Percentiles rank a stretch among this genome's conserved stretches.
Conservation (phyloP, 1,284 basidiomycete genomes). For the Rhodofomes roseus region DNA sequence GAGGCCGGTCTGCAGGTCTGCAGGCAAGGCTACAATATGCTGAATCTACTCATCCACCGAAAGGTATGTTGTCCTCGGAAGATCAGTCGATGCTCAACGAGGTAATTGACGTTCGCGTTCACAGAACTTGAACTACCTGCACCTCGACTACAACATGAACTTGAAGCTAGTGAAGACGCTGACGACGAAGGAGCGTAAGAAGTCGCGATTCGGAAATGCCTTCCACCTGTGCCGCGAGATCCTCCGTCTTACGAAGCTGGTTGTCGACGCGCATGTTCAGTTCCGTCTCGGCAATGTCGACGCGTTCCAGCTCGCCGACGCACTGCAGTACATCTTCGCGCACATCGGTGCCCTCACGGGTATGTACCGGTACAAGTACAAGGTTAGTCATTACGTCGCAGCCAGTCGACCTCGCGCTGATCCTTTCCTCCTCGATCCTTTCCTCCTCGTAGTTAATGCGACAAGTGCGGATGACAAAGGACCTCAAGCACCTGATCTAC, state of each 20-base stretch:
- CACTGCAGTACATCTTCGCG: slow-evolving; percentile 96
- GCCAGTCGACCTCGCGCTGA: background rate
- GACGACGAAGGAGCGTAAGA: slow-evolving; percentile 99
- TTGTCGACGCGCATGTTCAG: slow-evolving; percentile 98
- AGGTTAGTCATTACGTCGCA: slow-evolving; percentile 46
- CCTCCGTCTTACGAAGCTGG: slow-evolving; percentile 93
- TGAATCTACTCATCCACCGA: slow-evolving; percentile 97
- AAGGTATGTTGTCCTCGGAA: slow-evolving; percentile 52
- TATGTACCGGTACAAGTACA: slow-evolving; percentile 99
- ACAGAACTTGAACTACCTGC: slow-evolving; percentile 93
- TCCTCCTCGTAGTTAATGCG: slow-evolving; percentile 83
- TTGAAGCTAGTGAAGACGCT: slow-evolving; percentile 98
- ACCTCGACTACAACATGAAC: slow-evolving; percentile 94
- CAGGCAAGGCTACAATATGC: slow-evolving; percentile 99
- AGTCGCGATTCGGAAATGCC: slow-evolving; percentile 99
- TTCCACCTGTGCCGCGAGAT: slow-evolving; percentile 99
- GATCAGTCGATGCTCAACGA: background rate
- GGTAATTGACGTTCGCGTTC: slow-evolving; percentile 6
- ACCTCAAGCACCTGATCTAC: slow-evolving; percentile 96
- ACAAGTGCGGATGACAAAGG: slow-evolving; percentile 99
- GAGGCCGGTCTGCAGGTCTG: slow-evolving; percentile 99
- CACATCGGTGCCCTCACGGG: slow-evolving; percentile 98
- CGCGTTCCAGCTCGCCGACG: slow-evolving; percentile 98
- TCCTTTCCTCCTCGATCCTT: slow-evolving; percentile 5
- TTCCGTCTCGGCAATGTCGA: slow-evolving; percentile 98